Base-by-base conservation (phyloP, 805 yeast species). In the Myxozyma vanderwaltii region DNA sequence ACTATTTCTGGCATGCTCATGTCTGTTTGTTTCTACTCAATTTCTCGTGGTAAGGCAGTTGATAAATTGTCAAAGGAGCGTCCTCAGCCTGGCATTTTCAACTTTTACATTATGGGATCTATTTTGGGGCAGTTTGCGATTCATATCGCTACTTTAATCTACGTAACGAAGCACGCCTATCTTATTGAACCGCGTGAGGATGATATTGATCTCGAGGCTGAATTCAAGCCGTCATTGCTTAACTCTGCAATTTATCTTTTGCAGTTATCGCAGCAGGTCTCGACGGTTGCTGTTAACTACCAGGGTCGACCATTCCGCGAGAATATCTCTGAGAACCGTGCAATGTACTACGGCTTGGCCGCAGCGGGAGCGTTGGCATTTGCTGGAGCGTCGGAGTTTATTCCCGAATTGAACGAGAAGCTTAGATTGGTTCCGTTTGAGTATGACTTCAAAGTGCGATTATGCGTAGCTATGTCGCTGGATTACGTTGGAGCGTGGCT, bases 241-340 rank as follows among this genome's bases (percentile, higher is more conserved):
- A 94, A 94, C 77, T 92, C 98, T 40, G 97, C 97, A 69, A 91
- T 94, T 79, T 94, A 91, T 76, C 81, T 94, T 72, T 82, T 94
- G 58, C 97, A 91, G 75, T 81, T 94, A 69, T 92, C 96, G 19
- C 98, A 94, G 78, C 97, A 94, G 75, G 96, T 94, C 54, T 89
- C 97, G 15, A 94, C 99, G 0, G 94, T 91, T 79, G 97, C 97
- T 21, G 97, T 94, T 59, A 94, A 94, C 77, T 94, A 94, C 75
- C 96, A 90, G 77, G 99, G 99, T 56, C 85, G 88, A 67, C 99
- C 99, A 56, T 94, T 94, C 79, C 86, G 96, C 74, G 96, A 94
- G 76, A 84, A 89, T 58, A 87, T 94, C 68, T 79, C 79, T 54
- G 96, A 88, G 74, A 94, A 94, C 77, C 88, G 86, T 75, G 98